Percentiles rank a stretch among this genome's conserved stretches.
phyloP scores from a whole-genome alignment of 2,329 filamentous ascomycete species.

The Penicillium oxalicum region DNA sequence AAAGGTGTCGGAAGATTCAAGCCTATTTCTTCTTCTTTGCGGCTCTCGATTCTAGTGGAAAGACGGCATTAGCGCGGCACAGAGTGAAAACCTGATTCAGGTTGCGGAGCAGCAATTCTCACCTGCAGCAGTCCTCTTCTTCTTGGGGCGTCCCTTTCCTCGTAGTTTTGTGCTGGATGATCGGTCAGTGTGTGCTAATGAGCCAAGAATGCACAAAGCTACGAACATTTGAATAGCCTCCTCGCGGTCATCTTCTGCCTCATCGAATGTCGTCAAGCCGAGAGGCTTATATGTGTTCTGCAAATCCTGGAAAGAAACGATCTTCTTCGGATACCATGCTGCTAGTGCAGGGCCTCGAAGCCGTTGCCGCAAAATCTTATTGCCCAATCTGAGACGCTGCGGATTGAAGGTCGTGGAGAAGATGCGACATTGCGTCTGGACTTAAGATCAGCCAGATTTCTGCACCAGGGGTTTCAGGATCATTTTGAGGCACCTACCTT shows the following conservation, averaged over 20 bases:
- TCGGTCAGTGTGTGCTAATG: slow-evolving; percentile 24
- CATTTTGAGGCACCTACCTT: slow-evolving; percentile 52
- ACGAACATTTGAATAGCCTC: slow-evolving; percentile 56
- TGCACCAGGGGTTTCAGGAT: neutral
- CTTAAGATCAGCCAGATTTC: neutral
- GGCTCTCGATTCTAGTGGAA: slow-evolving; percentile 18
- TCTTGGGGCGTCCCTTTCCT: slow-evolving; percentile 85
- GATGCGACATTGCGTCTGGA: slow-evolving; percentile 78
- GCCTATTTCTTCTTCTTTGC: slow-evolving; percentile 24
- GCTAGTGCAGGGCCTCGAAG: slow-evolving; percentile 75
- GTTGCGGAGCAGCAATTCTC: slow-evolving; percentile 4
- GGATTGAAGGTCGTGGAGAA: slow-evolving; percentile 93
- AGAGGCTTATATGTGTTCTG: slow-evolving; percentile 61
- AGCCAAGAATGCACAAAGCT: neutral
- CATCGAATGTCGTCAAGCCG: slow-evolving; percentile 63
- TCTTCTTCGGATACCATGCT: slow-evolving; percentile 79
- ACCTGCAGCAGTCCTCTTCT: slow-evolving; percentile 62
- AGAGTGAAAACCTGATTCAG: neutral
- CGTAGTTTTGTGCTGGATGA: slow-evolving; percentile 60
- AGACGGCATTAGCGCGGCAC: neutral
- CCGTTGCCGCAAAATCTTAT: slow-evolving; percentile 85
- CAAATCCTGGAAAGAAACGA: slow-evolving; percentile 67
- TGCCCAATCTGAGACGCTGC: slow-evolving; percentile 71
- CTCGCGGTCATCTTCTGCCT: slow-evolving; percentile 73
- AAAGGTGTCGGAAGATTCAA: neutral